phyloP scores from a whole-genome alignment of 2,329 filamentous ascomycete species.

The Pseudogymnoascus sp. region DNA sequence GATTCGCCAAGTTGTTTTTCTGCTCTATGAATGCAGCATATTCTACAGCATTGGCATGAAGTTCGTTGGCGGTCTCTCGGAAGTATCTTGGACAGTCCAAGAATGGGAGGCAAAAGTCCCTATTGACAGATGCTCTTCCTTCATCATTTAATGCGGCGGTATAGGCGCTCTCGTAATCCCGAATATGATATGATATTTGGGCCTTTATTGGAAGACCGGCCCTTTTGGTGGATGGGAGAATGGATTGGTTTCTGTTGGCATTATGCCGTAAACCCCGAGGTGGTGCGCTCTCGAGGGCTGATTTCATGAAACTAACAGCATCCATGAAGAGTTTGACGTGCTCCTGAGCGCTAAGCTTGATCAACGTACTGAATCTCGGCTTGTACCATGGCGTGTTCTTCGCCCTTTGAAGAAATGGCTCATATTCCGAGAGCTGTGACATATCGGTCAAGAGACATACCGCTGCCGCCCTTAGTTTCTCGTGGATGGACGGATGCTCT shows the following conservation, averaged over 20 bases:
- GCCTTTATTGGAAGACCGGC: slow-evolving; percentile 2
- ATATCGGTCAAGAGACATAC: background rate
- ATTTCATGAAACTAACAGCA: background rate
- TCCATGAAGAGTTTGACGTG: background rate
- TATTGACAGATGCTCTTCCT: background rate
- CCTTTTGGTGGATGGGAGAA: background rate
- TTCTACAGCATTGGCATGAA: background rate
- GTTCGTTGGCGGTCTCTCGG: background rate
- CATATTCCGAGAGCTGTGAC: background rate
- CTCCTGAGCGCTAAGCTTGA: background rate
- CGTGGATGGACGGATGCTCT: background rate
- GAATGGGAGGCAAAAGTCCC: background rate
- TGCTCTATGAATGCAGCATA: background rate
- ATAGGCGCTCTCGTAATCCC: background rate
- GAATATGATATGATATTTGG: background rate
- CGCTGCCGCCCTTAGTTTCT: background rate
- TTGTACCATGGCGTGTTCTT: background rate
- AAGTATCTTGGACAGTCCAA: background rate
- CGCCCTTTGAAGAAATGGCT: background rate
- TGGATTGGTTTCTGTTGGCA: background rate
- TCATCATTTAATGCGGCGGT: background rate
- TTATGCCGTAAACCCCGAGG: background rate
- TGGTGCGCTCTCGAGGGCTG: background rate
- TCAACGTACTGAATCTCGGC: background rate
- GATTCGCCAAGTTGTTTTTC: background rate